Evolutionary conservation across 2,329 filamentous ascomycete genomes (phyloP).

Genomic region (Acrodontium crateriforme): DNA sequence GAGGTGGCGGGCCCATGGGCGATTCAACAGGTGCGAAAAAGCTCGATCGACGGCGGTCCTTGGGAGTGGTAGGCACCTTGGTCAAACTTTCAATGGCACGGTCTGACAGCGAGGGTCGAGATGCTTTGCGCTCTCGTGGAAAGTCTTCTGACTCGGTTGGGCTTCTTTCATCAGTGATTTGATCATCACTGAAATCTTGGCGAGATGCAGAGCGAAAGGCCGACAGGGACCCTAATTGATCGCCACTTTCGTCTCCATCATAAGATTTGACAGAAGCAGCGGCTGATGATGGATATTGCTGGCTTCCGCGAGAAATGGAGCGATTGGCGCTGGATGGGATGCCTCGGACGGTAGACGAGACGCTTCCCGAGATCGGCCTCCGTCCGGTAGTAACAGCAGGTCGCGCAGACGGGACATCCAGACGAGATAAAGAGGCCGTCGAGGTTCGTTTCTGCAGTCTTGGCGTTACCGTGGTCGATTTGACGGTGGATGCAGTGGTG

Average conservation of each 20-base stretch:
- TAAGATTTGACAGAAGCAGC: conserved; percentile 3
- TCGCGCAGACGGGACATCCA: no score
- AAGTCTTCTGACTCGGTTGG: conserved; percentile 8
- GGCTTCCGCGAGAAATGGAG: conserved; percentile 7
- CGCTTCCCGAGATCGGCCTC: no score
- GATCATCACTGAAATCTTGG: conserved; percentile 22
- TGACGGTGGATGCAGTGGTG: conserved; percentile 2
- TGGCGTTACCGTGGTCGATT: conserved; percentile 3
- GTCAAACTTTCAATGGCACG: conserved; percentile 76
- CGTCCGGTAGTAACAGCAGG: no score
- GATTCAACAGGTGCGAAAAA: conserved; percentile 55
- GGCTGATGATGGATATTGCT: conserved; percentile 4
- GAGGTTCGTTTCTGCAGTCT: conserved; percentile 10
- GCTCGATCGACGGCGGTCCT: conserved; percentile 51
- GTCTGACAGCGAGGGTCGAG: conserved; percentile 55
- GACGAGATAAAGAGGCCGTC: conserved; percentile 4
- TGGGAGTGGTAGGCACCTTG: conserved; percentile 62
- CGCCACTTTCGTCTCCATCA: conserved; percentile 21
- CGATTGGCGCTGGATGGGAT: no score
- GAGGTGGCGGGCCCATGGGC: conserved; percentile 46
- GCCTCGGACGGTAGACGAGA: no score
- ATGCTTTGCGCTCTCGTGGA: conserved; percentile 21
- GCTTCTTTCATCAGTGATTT: conserved; percentile 5
- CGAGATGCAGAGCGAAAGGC: conserved; percentile 30
- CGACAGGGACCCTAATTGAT: conserved; percentile 29